A percentile compares a stretch with the other conserved stretches of the same genome.
Evolutionary conservation across 2,329 filamentous ascomycete species (phyloP).

Genomic region (Drechmeria coniospora): DNA sequence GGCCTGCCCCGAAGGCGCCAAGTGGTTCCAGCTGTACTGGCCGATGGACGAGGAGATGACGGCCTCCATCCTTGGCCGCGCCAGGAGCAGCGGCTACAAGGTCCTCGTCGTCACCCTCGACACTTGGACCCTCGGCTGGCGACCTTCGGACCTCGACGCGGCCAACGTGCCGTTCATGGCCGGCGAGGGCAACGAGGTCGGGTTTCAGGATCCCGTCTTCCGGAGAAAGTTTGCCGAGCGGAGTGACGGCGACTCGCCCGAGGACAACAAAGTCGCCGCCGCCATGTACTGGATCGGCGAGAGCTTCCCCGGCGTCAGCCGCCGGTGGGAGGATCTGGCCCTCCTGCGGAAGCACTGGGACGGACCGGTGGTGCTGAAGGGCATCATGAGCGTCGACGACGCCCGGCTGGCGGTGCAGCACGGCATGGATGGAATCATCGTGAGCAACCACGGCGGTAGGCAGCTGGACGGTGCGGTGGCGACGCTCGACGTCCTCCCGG

Average conservation of each 20-base stretch:
- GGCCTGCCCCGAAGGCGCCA: slow-evolving; percentile 37
- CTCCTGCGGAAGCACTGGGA: slow-evolving; percentile 44
- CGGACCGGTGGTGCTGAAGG: slow-evolving; percentile 30
- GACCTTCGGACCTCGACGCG: slow-evolving; percentile 51
- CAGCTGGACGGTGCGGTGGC: slow-evolving; percentile 23
- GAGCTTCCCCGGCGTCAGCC: slow-evolving; percentile 29
- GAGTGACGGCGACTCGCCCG: slow-evolving; percentile 26
- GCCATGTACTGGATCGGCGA: slow-evolving; percentile 35
- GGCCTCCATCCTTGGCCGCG: slow-evolving; percentile 43
- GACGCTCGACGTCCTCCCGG: slow-evolving; percentile 38
- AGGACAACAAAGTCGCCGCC: slow-evolving; percentile 33
- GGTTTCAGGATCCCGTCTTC: slow-evolving; percentile 54
- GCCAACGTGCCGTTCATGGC: slow-evolving; percentile 44
- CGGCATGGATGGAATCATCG: slow-evolving; percentile 22
- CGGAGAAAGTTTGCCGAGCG: slow-evolving; percentile 13
- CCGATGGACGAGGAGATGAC: slow-evolving; percentile 51
- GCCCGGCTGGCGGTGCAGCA: slow-evolving; percentile 20
- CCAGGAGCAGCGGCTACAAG: slow-evolving; percentile 44
- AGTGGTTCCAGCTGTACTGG: slow-evolving; percentile 69
- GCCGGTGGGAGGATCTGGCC: slow-evolving; percentile 47
- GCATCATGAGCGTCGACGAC: slow-evolving; percentile 24
- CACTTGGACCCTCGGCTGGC: slow-evolving; percentile 54
- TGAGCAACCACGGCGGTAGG: slow-evolving; percentile 27
- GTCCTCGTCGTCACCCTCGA: slow-evolving; percentile 60
- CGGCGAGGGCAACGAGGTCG: slow-evolving; percentile 42